These are phyloP conservation scores for Durotheca rogersii DNA, from an alignment of 495 filamentous ascomycete genomes.

Conservation along the genomic window DNA sequence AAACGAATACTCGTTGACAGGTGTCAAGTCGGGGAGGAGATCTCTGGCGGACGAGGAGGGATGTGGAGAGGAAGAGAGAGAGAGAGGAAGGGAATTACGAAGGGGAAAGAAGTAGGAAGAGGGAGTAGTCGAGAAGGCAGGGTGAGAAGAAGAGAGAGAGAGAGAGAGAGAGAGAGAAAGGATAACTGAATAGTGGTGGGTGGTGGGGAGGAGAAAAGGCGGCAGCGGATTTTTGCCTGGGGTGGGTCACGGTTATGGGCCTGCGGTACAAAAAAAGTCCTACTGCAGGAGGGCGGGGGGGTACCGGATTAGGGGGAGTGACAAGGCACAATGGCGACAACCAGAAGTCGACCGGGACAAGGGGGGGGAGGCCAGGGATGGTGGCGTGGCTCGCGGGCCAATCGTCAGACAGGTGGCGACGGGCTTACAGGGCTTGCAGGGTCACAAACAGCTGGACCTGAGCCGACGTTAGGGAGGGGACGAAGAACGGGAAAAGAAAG, in stretches of 20 bases:
- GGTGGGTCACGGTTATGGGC: conserved; percentile 28
- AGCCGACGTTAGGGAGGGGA: background rate
- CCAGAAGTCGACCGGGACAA: conserved; percentile 23
- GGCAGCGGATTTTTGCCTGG: conserved; percentile 16
- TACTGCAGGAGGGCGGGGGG: conserved; percentile 18
- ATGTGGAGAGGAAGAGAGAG: conserved; percentile 13
- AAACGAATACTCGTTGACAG: conserved; percentile 33
- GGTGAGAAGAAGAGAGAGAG: conserved; percentile 14
- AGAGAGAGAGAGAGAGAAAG: conserved; percentile 26
- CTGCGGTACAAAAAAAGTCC: conserved; percentile 30
- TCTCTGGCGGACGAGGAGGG: conserved; percentile 13
- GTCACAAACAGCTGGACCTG: conserved; percentile 30
- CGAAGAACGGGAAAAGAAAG: too few species aligned
- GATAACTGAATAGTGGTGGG: conserved; percentile 28
- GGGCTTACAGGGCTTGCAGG: conserved; percentile 30
- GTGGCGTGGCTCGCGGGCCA: conserved; percentile 29
- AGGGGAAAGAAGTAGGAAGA: conserved; percentile 23
- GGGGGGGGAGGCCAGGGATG: conserved; percentile 15
- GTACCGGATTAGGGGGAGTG: conserved; percentile 28
- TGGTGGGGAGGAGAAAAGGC: conserved; percentile 39
- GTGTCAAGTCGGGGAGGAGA: conserved; percentile 11
- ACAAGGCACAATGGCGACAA: conserved; percentile 36
- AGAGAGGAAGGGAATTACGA: conserved; percentile 27
- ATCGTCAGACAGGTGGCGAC: conserved; percentile 31
- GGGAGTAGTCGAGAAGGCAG: conserved; percentile 8